Conservation (phyloP, 176 grass and related monocot species). For the Coix lacrymajobi region DNA sequence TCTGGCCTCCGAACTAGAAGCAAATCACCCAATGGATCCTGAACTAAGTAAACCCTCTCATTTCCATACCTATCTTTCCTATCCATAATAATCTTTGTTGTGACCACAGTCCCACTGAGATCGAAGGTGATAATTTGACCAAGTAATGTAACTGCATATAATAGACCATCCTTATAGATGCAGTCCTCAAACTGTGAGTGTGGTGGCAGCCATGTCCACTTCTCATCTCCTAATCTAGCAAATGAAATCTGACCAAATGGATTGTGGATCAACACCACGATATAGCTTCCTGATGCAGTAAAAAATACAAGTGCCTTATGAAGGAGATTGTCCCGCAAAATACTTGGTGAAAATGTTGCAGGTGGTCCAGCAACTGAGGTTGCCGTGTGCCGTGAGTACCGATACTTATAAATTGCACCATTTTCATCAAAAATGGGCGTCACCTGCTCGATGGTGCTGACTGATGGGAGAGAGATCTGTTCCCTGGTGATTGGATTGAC, state of each 20-base stretch:
- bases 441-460: background rate
- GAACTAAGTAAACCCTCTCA: background rate
- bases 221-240: background rate
- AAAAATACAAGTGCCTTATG: background rate
- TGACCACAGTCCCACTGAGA: background rate
- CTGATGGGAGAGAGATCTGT: too few species aligned
- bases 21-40: too few species aligned
- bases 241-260: background rate
- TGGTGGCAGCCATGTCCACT: background rate
- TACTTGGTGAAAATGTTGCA: background rate
- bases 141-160: too few species aligned
- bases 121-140: too few species aligned
- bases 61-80: background rate
- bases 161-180: too few species aligned
- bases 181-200: background rate
- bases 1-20: too few species aligned
- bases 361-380: rapidly evolving
- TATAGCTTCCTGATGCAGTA: background rate
- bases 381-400: background rate
- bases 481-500: too few species aligned
- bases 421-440: background rate
- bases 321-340: background rate
- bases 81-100: background rate
- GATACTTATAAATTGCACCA: background rate
- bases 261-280: background rate